These are phyloP conservation scores for Podila epicladia DNA, from an alignment of 192 early-diverging fungal genomes.

Conservation along the genomic window DNA sequence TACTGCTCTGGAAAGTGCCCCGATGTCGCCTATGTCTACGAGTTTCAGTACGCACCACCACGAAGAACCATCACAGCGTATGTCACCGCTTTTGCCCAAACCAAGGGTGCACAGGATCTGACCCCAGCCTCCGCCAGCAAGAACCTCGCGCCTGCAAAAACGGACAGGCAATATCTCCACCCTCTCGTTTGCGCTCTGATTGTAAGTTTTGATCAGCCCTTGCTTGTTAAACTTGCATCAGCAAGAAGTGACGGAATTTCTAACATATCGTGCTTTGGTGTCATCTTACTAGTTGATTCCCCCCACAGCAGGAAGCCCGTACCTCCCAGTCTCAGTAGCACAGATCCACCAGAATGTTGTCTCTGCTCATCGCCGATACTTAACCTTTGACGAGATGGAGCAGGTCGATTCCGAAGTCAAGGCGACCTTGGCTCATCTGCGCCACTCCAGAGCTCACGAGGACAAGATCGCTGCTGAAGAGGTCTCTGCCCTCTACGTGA, in stretches of 20 bases:
- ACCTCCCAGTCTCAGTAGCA: slow-evolving; percentile 23
- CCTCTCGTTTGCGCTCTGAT: slow-evolving; percentile 45
- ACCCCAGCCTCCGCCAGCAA: slow-evolving; percentile 11
- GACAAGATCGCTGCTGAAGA: slow-evolving; percentile 21
- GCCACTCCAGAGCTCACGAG: background rate
- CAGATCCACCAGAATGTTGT: slow-evolving; percentile 19
- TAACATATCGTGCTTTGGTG: background rate
- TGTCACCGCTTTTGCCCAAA: slow-evolving; percentile 3
- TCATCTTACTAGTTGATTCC: slow-evolving; percentile 15
- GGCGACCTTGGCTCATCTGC: slow-evolving; percentile 10
- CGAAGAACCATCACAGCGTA: slow-evolving; percentile 23
- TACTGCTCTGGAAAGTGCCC: slow-evolving; percentile 50
- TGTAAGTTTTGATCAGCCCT: slow-evolving; percentile 17
- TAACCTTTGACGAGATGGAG: slow-evolving; percentile 31
- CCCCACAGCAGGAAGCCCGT: background rate
- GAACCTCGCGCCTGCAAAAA: background rate
- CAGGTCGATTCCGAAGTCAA: slow-evolving; percentile 16
- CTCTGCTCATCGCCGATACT: background rate
- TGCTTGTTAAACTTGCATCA: background rate
- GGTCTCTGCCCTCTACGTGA: slow-evolving; percentile 10
- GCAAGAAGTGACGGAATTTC: background rate
- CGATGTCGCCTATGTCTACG: slow-evolving; percentile 33
- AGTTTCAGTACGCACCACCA: slow-evolving; percentile 17
- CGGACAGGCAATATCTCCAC: slow-evolving; percentile 21
- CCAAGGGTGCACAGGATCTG: background rate